Evolutionary conservation across 768 basidiomycete genomes (phyloP).

Genomic region (Lentinula aciculospora): DNA sequence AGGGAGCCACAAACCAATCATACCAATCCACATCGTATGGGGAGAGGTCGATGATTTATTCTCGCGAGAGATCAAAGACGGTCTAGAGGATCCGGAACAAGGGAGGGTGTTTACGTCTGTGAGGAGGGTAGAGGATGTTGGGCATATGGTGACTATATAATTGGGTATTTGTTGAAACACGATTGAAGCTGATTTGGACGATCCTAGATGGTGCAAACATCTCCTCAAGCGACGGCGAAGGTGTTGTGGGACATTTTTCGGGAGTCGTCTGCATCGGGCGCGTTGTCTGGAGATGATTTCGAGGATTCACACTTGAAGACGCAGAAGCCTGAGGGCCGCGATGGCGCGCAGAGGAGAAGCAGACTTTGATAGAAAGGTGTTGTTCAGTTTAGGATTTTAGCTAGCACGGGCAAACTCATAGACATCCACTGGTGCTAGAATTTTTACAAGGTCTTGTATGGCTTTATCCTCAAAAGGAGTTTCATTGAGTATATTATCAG

Average conservation of each 20-base stretch:
- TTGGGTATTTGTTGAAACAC: neutral
- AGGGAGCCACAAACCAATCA: neutral
- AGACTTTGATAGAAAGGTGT: too few species aligned
- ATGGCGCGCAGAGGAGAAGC: too few species aligned
- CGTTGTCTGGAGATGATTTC: neutral
- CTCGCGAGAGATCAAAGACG: conserved; percentile 2
- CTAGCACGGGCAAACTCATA: neutral
- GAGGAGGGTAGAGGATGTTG: conserved; percentile 3
- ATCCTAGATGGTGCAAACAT: conserved; percentile 3
- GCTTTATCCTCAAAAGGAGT: neutral
- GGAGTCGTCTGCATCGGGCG: neutral
- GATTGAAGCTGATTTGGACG: neutral
- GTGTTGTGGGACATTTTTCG: neutral
- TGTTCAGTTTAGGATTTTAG: too few species aligned
- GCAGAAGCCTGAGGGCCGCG: too few species aligned
- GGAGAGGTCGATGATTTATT: conserved; percentile 5
- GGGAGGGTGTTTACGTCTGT: conserved; percentile 7
- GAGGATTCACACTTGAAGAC: neutral
- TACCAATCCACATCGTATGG: conserved; percentile 1
- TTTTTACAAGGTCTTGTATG: neutral
- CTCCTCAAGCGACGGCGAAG: neutral
- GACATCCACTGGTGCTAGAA: conserved; percentile 1
- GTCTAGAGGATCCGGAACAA: conserved; percentile 1
- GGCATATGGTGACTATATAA: neutral
- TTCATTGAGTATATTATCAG: conserved; percentile 7